A percentile compares a stretch with the other conserved stretches of the same genome.
Conservation (phyloP, 108 stramenopile species). For the Ochromonas danica region DNA sequence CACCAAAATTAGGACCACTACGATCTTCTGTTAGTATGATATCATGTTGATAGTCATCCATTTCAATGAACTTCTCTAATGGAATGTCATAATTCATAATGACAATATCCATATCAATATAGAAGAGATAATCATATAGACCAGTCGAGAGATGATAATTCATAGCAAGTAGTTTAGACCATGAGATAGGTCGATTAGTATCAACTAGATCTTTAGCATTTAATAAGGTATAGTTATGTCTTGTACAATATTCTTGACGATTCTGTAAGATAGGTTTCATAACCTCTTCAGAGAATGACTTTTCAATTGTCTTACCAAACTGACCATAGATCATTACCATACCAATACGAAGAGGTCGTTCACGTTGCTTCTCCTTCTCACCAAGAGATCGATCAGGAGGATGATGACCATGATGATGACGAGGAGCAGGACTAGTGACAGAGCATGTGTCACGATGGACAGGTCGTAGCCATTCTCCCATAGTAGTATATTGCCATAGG, state of each 20-base stretch:
- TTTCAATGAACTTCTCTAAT: constrained; percentile 44
- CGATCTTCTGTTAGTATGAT: constrained; percentile 51
- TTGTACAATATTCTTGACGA: constrained; percentile 37
- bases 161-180: constrained; percentile 49
- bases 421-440: too few relatives aligned
- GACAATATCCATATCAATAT: constrained; percentile 51
- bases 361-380: too few relatives aligned
- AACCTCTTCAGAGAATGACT: background rate
- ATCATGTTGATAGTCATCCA: constrained; percentile 39
- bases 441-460: too few relatives aligned
- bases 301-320: too few relatives aligned
- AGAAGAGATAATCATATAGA: constrained; percentile 47
- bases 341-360: too few relatives aligned
- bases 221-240: constrained; percentile 44
- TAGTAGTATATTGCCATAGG: too few relatives aligned
- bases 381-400: too few relatives aligned
- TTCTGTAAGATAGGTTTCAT: constrained; percentile 24
- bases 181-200: constrained; percentile 38
- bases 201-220: constrained; percentile 22
- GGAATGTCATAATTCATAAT: constrained; percentile 43
- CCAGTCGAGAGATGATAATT: constrained; percentile 32
- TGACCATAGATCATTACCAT: too few relatives aligned
- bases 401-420: too few relatives aligned
- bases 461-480: too few relatives aligned
- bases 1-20: constrained; percentile 48